Base-by-base conservation (phyloP, 192 early-diverging fungal genomes). In the Glomus cerebriforme region DNA sequence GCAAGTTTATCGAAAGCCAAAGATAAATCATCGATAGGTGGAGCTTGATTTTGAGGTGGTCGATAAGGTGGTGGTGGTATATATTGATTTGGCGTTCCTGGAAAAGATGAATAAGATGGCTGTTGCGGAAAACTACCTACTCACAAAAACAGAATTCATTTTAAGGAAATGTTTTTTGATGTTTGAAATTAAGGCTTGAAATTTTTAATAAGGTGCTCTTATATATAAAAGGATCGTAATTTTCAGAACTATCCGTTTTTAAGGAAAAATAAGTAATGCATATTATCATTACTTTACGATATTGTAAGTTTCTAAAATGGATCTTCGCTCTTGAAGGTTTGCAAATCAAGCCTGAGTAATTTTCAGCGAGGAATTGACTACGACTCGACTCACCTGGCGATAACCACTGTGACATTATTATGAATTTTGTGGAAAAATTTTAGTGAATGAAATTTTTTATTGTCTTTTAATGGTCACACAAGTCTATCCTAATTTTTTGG, bases 401-500 rank as follows among this genome's bases (percentile, higher is more conserved):
- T n/a, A 78, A 22, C 76, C 76, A 78, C 35, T 78, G 76, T 19
- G 76, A 78, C 76, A 78, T 78, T 31, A 19, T 78, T 35, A 67
- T 47, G 13, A 22, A 68, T 39, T 3, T 54, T 54, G 49, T 54
- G 49, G 19, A 54, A 54, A 54, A 54, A 22, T 54, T 54, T 22
- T 54, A 17, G 22, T 65, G 63, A 32, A 31, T 29, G 26, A 65
- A 3, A 19, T 65, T 31, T 31, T 26, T 29, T 17, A 2, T 19
- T 32, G 31, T 65, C n/a, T 31, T 31, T 65, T 65, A 65, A 31
- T 31, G 12, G 31, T 31, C 27, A 65, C 63, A 65, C 27, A 32
- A 54, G 47, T 15, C n/a, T n/a, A n/a, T n/a, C n/a, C n/a, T n/a
- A n/a, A n/a, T n/a, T n/a, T n/a, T n/a, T n/a, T n/a, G n/a, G n/a